Base-by-base conservation (phyloP, 1,284 basidiomycete genomes). In the Abortiporus biennis region DNA sequence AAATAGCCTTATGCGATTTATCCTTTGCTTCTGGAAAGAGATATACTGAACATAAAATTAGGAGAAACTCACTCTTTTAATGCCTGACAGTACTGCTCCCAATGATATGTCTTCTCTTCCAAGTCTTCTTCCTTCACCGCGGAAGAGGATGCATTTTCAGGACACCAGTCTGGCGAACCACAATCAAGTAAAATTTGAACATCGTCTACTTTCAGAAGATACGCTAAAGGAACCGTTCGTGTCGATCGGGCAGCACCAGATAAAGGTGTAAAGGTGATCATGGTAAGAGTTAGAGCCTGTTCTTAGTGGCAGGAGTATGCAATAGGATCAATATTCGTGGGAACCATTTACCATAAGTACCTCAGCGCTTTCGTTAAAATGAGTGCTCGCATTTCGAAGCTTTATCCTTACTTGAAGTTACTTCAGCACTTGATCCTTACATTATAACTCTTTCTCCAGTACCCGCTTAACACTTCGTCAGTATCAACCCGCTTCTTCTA, bases 171-270 rank as follows among this genome's bases (percentile, higher is more conserved):
- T 42, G 83, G 78, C n/a, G 80, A 85, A 8, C 95, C 95, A 63
- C 95, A 92, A 68, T 99, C 96, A 44, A 99, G 75, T 24, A 99
- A 76, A 54, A 99, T 92, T 41, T 83, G 78, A 20, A 96, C 85
- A 64, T 95, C 91, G 70, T 99, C 96, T 45, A 99, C 81, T 60
- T 98, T 87, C 17, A 99, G 76, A 31, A 98, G 71, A 63, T 97
- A 98, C 15, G 80, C 76, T 25, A 91, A 68, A 2, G 87, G 85
- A 8, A 71, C 71, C 4, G 80, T 78, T 40, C 71, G 69, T 1
- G 78, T 71, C 2, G 83, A 80, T 40, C 76, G 74, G 31, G 89
- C 87, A 37, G 89, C 81, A 25, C 92, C 88, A 21, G 89, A 86
- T 31, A 94, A 69, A 1, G 91, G 87, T n/a, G 85, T 92, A 62